Conservation (phyloP, 1,284 basidiomycete genomes). For the Ceratobasidium sp. region DNA sequence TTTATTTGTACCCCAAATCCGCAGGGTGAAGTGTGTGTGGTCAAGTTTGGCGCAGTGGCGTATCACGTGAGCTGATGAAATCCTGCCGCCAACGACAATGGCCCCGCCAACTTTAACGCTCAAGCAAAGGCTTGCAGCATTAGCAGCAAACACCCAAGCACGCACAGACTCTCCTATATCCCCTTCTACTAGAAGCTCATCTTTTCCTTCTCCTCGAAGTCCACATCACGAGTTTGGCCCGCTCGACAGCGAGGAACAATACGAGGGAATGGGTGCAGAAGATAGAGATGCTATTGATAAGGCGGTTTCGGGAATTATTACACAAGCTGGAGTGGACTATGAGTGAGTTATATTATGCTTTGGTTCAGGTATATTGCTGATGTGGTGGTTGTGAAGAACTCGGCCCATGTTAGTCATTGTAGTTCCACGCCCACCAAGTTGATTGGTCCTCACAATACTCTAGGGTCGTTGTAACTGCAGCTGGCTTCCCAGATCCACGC, state of each 20-base stretch:
- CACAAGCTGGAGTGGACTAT: slow-evolving; percentile 88
- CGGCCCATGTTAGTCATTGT: slow-evolving; percentile 83
- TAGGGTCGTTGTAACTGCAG: slow-evolving; percentile 85
- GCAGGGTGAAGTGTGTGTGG: too few species aligned
- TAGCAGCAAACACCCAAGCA: slow-evolving; percentile 9
- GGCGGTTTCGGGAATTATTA: slow-evolving; percentile 78
- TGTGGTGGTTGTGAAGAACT: slow-evolving; percentile 65
- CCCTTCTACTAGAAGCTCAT: slow-evolving; percentile 1
- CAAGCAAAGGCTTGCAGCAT: slow-evolving; percentile 38
- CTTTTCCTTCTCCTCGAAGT: slow-evolving; percentile 26
- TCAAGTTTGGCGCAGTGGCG: neutral
- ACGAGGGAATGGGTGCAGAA: slow-evolving; percentile 62
- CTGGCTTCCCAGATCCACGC: slow-evolving; percentile 81
- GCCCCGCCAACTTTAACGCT: slow-evolving; percentile 31
- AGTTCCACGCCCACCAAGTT: slow-evolving; percentile 25
- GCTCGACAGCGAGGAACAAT: slow-evolving; percentile 54
- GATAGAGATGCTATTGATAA: slow-evolving; percentile 60
- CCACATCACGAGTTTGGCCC: slow-evolving; percentile 27
- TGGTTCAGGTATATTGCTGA: slow-evolving; percentile 44
- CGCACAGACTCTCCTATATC: slow-evolving; percentile 25
- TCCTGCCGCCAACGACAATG: slow-evolving; percentile 27
- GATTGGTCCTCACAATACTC: slow-evolving; percentile 18
- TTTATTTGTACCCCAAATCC: too few species aligned
- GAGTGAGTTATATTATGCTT: slow-evolving; percentile 66
- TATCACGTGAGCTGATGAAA: slow-evolving; percentile 12